These are phyloP conservation scores for Solanum rostratum DNA, from an alignment of 257 asterid genomes.

Conservation along the genomic window DNA sequence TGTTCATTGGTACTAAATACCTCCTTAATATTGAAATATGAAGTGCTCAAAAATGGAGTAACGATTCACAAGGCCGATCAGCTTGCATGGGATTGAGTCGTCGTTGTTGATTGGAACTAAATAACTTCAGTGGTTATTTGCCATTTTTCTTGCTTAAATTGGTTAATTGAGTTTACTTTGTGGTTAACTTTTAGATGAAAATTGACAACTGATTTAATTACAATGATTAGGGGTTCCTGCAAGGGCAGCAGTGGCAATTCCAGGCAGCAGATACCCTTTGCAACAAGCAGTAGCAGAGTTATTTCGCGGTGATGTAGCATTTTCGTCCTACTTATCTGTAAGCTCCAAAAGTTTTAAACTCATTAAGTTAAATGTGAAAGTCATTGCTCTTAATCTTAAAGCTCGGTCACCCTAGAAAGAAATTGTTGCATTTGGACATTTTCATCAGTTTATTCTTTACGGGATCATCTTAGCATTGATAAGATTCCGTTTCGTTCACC, in stretches of 20 bases:
- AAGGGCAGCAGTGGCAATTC: conserved; percentile 29
- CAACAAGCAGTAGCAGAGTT: conserved; percentile 35
- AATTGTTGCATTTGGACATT: not conserved
- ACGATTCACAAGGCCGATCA: not conserved
- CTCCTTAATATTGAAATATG: not conserved
- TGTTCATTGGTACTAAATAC: not conserved
- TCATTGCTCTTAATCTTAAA: not conserved
- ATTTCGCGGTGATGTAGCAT: conserved; percentile 28
- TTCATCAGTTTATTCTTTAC: not conserved
- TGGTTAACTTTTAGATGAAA: not conserved
- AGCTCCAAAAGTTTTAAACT: conserved; percentile 13
- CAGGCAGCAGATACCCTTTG: conserved; percentile 34
- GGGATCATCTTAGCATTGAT: not conserved
- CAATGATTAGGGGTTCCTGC: conserved; percentile 43
- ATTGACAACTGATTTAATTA: not conserved
- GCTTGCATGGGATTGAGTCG: not conserved
- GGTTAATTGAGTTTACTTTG: not conserved
- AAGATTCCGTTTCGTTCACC: not conserved
- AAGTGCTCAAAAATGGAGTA: not conserved
- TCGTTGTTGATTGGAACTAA: not conserved
- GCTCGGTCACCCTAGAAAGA: not conserved
- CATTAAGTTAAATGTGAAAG: not conserved
- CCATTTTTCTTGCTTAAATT: not conserved
- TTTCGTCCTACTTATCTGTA: conserved; percentile 63
- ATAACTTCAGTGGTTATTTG: not conserved